Percentiles rank a stretch among this genome's conserved stretches.
Conservation (phyloP, 352 stramenopile species). For the Phytophthora meadii region DNA sequence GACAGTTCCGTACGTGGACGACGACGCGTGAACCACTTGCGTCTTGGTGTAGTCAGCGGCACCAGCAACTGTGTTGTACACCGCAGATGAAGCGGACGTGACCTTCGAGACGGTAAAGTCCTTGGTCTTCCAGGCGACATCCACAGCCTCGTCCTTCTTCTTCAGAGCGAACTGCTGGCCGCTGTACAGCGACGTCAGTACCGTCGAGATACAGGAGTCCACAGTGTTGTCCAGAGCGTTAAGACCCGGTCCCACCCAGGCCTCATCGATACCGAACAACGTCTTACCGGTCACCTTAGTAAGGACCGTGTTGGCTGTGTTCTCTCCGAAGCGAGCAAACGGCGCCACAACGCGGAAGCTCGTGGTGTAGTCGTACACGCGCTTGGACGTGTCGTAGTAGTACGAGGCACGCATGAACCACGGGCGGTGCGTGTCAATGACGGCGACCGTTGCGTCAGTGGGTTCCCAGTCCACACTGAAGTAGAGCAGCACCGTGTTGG, state of each 20-base stretch:
- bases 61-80: slow-evolving; percentile 48
- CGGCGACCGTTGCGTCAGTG: slow-evolving; percentile 4
- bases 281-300: slow-evolving; percentile 61
- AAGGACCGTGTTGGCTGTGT: slow-evolving; percentile 60
- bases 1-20: slow-evolving; percentile 56
- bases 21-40: slow-evolving; percentile 64
- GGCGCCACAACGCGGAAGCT: slow-evolving; percentile 65
- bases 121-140: slow-evolving; percentile 51
- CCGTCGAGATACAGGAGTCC: slow-evolving; percentile 53
- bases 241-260: slow-evolving; percentile 55
- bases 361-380: slow-evolving; percentile 80
- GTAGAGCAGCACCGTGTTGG: slow-evolving; percentile 36
- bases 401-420: slow-evolving; percentile 69
- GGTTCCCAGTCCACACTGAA: slow-evolving; percentile 33
- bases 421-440: slow-evolving; percentile 38
- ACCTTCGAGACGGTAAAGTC: slow-evolving; percentile 54
- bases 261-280: slow-evolving; percentile 57
- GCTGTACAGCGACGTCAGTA: slow-evolving; percentile 57
- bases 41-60: slow-evolving; percentile 65
- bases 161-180: slow-evolving; percentile 65
- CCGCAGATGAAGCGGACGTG: slow-evolving; percentile 34
- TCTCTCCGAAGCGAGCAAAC: slow-evolving; percentile 68
- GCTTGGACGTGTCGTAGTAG: slow-evolving; percentile 78
- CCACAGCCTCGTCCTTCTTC: slow-evolving; percentile 64
- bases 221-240: slow-evolving; percentile 65